phyloP scores from a whole-genome alignment of 345 rosid species.

The Clarkia xantiana region DNA sequence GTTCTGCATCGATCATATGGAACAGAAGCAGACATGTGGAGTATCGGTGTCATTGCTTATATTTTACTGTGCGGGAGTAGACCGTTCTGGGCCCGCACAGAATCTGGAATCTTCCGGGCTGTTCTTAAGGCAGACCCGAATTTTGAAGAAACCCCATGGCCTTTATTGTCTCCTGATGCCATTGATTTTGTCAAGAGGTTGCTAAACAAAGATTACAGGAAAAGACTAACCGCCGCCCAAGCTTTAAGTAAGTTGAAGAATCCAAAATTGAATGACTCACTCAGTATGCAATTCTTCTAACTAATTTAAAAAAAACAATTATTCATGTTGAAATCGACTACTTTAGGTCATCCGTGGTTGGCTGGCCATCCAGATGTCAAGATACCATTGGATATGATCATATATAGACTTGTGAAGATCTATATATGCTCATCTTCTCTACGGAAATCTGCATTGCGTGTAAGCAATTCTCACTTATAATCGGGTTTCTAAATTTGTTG shows the following conservation, averaged over 20 bases:
- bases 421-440: conserved; percentile 63
- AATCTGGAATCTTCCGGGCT: conserved; percentile 91
- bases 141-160: conserved; percentile 94
- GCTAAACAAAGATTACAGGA: conserved; percentile 85
- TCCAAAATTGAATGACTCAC: no score
- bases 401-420: conserved; percentile 52
- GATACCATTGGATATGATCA: conserved; percentile 72
- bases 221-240: conserved; percentile 88
- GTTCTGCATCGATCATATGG: conserved; percentile 93
- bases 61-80: conserved; percentile 92
- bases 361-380: conserved; percentile 48
- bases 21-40: conserved; percentile 98
- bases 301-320: no score
- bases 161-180: conserved; percentile 76
- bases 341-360: conserved; percentile 86
- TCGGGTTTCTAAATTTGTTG: no score
- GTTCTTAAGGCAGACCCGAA: conserved; percentile 89
- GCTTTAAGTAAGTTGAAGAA: conserved; percentile 58
- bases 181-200: conserved; percentile 74
- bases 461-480: conserved; percentile 17
- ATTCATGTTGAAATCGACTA: no score
- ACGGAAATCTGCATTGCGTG: conserved; percentile 57
- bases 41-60: conserved; percentile 92
- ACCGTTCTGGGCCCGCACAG: conserved; percentile 96
- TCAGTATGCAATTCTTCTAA: no score